Evolutionary conservation across 1,139 yeast genomes (phyloP).

Genomic region (Oligophagozyma castellii): DNA sequence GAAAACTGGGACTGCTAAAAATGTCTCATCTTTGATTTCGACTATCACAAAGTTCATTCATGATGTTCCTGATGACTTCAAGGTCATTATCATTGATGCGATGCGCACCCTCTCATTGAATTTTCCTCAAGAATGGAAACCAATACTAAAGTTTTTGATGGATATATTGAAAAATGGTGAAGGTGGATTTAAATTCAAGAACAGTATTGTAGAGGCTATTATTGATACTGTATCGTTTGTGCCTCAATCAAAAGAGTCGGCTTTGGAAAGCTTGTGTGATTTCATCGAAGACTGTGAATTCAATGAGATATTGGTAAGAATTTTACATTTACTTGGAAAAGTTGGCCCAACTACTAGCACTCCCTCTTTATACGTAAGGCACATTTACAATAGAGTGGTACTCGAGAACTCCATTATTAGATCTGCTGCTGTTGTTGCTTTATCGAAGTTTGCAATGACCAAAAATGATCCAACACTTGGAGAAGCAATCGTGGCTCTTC

Average conservation of each 20-base stretch:
- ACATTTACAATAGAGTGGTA: conserved; percentile 91
- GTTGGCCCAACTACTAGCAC: conserved; percentile 84
- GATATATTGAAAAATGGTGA: conserved; percentile 74
- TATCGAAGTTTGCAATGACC: conserved; percentile 79
- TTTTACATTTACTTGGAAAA: conserved; percentile 79
- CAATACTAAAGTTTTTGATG: conserved; percentile 70
- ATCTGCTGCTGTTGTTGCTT: conserved; percentile 88
- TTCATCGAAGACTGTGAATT: conserved; percentile 97
- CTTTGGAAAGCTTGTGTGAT: conserved; percentile 84
- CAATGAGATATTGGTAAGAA: conserved; percentile 83
- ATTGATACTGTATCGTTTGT: conserved; percentile 81
- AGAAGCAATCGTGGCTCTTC: conserved; percentile 58
- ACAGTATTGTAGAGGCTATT: conserved; percentile 80
- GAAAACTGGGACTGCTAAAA: conserved; percentile 87
- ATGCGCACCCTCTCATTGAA: conserved; percentile 82
- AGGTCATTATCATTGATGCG: conserved; percentile 88
- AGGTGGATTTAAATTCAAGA: conserved; percentile 76
- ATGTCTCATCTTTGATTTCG: conserved; percentile 77
- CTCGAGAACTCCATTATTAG: conserved; percentile 90
- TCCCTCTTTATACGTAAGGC: conserved; percentile 88
- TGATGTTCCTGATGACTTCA: conserved; percentile 92
- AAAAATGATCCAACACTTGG: conserved; percentile 53
- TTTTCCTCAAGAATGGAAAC: conserved; percentile 81
- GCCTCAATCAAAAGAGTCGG: conserved; percentile 75
- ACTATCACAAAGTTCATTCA: conserved; percentile 84